Evolutionary conservation across 345 rosid genomes (phyloP).

Genomic region (Brassica nigra): DNA sequence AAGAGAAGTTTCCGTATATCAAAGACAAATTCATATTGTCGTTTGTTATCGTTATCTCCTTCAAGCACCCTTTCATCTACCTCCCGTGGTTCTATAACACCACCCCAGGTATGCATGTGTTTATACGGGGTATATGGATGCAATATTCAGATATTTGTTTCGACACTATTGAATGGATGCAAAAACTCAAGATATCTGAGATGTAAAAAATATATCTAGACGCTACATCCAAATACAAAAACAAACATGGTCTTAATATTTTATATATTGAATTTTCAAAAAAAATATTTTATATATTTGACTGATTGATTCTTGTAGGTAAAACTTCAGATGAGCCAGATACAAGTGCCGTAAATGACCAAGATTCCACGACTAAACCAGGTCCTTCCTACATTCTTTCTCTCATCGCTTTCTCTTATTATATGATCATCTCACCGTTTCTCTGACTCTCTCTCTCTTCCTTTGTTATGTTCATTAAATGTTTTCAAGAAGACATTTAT

Average conservation of each 20-base stretch:
- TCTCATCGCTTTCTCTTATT: neutral
- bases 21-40: neutral
- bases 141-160: too few relatives aligned
- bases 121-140: too few relatives aligned
- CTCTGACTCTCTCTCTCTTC: neutral
- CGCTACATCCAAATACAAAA: too few relatives aligned
- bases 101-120: neutral
- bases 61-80: neutral
- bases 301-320: neutral
- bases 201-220: too few relatives aligned
- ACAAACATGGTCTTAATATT: too few relatives aligned
- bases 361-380: neutral
- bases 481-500: neutral
- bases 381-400: neutral
- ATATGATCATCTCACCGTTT: neutral
- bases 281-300: too few relatives aligned
- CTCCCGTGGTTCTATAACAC: neutral
- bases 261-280: too few relatives aligned
- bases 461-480: neutral
- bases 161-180: too few relatives aligned
- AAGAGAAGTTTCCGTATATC: neutral
- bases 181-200: too few relatives aligned
- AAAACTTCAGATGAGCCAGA: too few relatives aligned
- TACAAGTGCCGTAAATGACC: too few relatives aligned
- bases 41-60: neutral